These are phyloP conservation scores for Chlorella sp. DNA, from an alignment of 139 green algal genomes.

Conservation along the genomic window DNA sequence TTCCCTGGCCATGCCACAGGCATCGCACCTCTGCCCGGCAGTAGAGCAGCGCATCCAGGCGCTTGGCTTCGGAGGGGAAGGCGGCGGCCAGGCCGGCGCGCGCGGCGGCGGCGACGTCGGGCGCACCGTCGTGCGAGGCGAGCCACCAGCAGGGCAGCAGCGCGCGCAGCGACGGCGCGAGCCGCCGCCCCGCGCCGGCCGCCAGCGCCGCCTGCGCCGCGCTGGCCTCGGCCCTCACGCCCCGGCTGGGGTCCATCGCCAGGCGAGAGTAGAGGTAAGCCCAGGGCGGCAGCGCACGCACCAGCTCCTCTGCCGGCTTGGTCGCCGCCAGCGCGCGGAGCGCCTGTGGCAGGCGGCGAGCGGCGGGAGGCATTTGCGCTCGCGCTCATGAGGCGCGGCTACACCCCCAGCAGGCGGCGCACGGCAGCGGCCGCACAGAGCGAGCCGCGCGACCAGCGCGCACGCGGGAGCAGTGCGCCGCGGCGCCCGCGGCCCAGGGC, in stretches of 20 bases:
- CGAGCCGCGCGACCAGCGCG: too few relatives aligned
- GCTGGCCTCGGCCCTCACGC: constrained; percentile 64
- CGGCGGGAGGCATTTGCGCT: too few relatives aligned
- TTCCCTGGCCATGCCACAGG: too few relatives aligned
- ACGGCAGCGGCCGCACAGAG: too few relatives aligned
- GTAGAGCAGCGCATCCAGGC: constrained; percentile 60
- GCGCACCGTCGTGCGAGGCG: constrained; percentile 63
- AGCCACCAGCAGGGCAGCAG: constrained; percentile 74
- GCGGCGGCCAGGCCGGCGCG: constrained; percentile 47
- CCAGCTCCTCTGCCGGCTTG: constrained; percentile 34
- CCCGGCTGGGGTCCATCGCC: constrained; percentile 63
- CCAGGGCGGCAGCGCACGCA: constrained; percentile 65
- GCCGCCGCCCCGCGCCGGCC: constrained; percentile 33
- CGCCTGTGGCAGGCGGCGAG: constrained; percentile 29
- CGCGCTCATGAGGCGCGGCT: too few relatives aligned
- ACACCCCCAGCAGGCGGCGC: too few relatives aligned
- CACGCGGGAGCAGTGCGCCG: too few relatives aligned
- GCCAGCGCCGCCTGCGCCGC: constrained; percentile 49
- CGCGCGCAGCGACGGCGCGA: constrained; percentile 38
- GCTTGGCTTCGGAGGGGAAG: constrained; percentile 51
- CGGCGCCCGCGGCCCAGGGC: too few relatives aligned
- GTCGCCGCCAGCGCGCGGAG: constrained; percentile 45
- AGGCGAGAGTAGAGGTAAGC: constrained; percentile 68
- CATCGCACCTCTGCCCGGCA: constrained; percentile 43
- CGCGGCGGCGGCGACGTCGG: constrained; percentile 63